Evolutionary conservation across 495 filamentous ascomycete genomes (phyloP).

Genomic region (Neurospora tetraspora): DNA sequence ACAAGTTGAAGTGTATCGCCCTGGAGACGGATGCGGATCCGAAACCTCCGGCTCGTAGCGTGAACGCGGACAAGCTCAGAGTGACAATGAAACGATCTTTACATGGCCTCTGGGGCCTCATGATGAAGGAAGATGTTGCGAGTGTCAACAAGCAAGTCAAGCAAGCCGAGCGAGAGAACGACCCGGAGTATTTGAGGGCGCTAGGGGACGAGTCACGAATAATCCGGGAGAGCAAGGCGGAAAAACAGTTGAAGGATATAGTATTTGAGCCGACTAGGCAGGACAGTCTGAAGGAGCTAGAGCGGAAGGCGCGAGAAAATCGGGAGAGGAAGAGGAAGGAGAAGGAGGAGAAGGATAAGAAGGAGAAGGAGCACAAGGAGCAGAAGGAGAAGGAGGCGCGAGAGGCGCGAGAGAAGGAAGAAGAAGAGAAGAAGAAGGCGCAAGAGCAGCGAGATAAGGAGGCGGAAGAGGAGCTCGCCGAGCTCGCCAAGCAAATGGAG

Average conservation of each 20-base stretch:
- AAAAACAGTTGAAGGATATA: background rate
- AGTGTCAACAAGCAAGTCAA: background rate
- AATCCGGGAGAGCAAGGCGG: background rate
- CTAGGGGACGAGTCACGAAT: background rate
- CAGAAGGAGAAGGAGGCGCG: no score
- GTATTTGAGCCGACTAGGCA: no score
- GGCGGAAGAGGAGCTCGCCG: no score
- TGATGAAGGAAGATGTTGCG: background rate
- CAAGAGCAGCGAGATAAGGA: no score
- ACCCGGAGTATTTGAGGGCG: background rate
- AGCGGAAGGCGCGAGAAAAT: no score
- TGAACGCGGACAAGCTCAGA: background rate
- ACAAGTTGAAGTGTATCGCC: background rate
- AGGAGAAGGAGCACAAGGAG: background rate
- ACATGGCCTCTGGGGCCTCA: background rate
- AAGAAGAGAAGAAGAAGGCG: no score
- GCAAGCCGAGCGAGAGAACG: background rate
- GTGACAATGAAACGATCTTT: background rate
- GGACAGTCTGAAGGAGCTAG: no score
- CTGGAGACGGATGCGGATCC: background rate
- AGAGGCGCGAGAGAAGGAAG: no score
- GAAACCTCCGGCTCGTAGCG: background rate
- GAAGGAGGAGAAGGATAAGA: background rate
- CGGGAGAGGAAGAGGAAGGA: no score
- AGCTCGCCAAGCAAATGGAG: background rate